Evolutionary conservation across 73 alveolate species (phyloP).

Genomic region (Breviolum minutum): DNA sequence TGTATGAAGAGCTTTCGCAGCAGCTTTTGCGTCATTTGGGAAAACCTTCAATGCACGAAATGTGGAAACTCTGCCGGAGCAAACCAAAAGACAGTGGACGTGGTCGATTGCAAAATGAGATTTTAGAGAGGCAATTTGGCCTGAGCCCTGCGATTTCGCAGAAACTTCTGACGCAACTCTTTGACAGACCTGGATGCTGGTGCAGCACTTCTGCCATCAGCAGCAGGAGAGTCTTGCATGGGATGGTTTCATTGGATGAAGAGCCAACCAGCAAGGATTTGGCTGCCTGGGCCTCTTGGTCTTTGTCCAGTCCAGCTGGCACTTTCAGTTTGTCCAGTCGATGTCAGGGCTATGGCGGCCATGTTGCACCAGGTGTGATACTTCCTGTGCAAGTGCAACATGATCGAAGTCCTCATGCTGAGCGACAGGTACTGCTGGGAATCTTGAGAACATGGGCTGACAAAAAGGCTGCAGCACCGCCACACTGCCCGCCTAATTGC

Average conservation of each 20-base stretch:
- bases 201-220: neutral
- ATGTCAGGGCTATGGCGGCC: slow-evolving; percentile 16
- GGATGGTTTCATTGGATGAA: neutral
- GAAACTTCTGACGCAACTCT: neutral
- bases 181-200: neutral
- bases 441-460: neutral
- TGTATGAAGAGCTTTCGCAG: neutral
- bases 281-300: slow-evolving; percentile 91
- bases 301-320: neutral
- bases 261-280: slow-evolving; percentile 73
- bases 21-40: neutral
- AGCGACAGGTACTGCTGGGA: slow-evolving; percentile 60
- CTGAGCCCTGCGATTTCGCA: slow-evolving; percentile 29
- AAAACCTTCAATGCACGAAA: neutral
- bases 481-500: neutral
- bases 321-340: neutral
- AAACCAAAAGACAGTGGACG: neutral
- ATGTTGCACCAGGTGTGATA: neutral
- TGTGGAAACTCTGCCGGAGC: neutral
- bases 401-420: slow-evolving; percentile 87
- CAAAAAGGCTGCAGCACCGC: neutral
- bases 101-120: slow-evolving; percentile 5
- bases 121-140: slow-evolving; percentile 72
- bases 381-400: slow-evolving; percentile 85
- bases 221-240: neutral